These are phyloP conservation scores for Trametes polyzona DNA, from an alignment of 1,284 basidiomycete species.

Conservation along the genomic window DNA sequence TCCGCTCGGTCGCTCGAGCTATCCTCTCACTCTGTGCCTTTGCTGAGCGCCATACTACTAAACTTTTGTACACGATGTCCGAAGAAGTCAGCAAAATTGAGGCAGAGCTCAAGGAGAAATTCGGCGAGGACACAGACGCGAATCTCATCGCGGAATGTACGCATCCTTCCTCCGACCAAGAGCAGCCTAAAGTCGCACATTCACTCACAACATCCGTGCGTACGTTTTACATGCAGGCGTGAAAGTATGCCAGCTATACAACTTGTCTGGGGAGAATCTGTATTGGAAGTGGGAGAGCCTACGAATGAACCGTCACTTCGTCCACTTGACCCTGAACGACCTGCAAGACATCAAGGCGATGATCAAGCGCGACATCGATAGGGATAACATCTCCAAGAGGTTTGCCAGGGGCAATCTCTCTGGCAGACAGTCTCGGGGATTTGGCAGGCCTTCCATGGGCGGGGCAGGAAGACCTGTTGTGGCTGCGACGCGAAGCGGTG, in stretches of 20 bases:
- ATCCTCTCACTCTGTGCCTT: too few relatives aligned
- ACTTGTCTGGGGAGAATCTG: slow-evolving; percentile 58
- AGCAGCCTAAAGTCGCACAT: too few relatives aligned
- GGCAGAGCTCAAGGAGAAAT: slow-evolving; percentile 15
- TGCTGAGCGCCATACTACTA: too few relatives aligned
- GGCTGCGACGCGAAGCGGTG: slow-evolving; percentile 1
- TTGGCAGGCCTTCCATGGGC: slow-evolving; percentile 8
- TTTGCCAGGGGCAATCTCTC: slow-evolving; percentile 28
- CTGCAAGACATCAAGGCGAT: slow-evolving; percentile 55
- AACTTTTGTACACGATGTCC: slow-evolving; percentile 8
- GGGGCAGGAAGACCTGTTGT: slow-evolving; percentile 23
- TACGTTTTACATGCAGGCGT: slow-evolving; percentile 48
- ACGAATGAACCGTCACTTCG: slow-evolving; percentile 43
- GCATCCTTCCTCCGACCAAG: neutral
- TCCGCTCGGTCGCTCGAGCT: too few relatives aligned
- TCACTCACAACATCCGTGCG: neutral
- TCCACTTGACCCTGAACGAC: slow-evolving; percentile 54
- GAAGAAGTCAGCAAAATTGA: neutral
- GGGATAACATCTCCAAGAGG: slow-evolving; percentile 45
- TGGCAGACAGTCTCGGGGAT: slow-evolving; percentile 24
- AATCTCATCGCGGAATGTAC: slow-evolving; percentile 25
- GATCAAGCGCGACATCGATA: slow-evolving; percentile 55
- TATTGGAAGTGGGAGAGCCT: slow-evolving; percentile 73
- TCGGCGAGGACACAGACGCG: slow-evolving; percentile 23
- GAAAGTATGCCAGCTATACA: slow-evolving; percentile 67